A percentile compares a stretch with the other conserved stretches of the same genome.
phyloP scores from a whole-genome alignment of 441 rosid species.

The Mallotus repandus region DNA sequence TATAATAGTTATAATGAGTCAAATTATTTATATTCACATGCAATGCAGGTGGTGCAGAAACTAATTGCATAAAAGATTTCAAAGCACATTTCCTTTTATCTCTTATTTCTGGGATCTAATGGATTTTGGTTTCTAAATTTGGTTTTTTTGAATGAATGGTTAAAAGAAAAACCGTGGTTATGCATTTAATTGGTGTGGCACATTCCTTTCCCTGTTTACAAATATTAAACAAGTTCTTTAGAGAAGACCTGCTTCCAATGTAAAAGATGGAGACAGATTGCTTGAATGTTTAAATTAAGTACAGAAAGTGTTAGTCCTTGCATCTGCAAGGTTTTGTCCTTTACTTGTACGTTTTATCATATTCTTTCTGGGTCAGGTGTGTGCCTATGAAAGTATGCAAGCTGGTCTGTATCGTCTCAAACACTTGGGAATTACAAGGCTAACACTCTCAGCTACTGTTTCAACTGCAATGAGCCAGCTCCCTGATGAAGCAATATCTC shows the following conservation, averaged over 20 bases:
- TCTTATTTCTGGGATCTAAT: not conserved
- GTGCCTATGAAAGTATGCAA: conserved; percentile 96
- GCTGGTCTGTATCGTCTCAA: conserved; percentile 94
- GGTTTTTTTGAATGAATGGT: not conserved
- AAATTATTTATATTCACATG: too few relatives aligned
- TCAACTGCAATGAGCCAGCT: conserved; percentile 93
- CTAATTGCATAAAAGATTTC: too few relatives aligned
- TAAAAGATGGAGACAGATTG: too few relatives aligned
- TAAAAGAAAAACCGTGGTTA: not conserved
- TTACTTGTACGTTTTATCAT: not conserved
- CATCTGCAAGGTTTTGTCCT: not conserved
- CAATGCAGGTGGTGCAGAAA: too few relatives aligned
- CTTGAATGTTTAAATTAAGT: too few relatives aligned
- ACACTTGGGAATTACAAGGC: conserved; percentile 89
- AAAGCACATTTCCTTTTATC: not conserved
- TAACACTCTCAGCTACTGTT: conserved; percentile 74
- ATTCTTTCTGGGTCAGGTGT: conserved; percentile 55
- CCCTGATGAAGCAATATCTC: conserved; percentile 93
- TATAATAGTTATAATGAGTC: too few relatives aligned
- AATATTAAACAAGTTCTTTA: not conserved
- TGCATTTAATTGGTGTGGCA: not conserved
- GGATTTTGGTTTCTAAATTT: not conserved
- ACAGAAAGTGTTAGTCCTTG: too few relatives aligned
- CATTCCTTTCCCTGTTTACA: not conserved
- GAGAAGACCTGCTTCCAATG: not conserved